Evolutionary conservation across 2,329 filamentous ascomycete genomes (phyloP).

Genomic region (Trichoderma sp.): DNA sequence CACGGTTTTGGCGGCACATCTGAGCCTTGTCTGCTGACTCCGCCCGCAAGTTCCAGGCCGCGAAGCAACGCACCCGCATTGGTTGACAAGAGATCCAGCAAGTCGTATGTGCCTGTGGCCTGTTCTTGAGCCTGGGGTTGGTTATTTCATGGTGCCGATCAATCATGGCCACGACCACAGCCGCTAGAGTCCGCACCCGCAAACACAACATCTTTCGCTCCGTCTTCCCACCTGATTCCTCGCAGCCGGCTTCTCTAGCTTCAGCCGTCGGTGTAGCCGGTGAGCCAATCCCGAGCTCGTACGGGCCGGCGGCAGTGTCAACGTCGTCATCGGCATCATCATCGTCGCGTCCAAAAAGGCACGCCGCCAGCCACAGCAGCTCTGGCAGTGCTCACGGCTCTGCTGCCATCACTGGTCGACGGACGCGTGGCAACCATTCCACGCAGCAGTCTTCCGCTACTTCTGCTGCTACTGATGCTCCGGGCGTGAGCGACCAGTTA

Average conservation of each 20-base stretch:
- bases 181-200: constrained; percentile 49
- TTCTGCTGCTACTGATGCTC: background rate
- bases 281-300: constrained; percentile 49
- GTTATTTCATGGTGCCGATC: constrained; percentile 3
- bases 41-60: constrained; percentile 16
- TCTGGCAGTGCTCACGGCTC: background rate
- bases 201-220: constrained; percentile 56
- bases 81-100: background rate
- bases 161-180: constrained; percentile 37
- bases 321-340: constrained; percentile 31
- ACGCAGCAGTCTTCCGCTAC: constrained; percentile 15
- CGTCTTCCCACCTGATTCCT: constrained; percentile 56
- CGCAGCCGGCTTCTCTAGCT: constrained; percentile 51
- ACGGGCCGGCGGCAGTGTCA: constrained; percentile 28
- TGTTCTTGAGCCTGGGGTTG: background rate
- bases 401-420: constrained; percentile 11
- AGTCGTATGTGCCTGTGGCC: background rate
- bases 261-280: constrained; percentile 45
- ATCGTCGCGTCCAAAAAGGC: constrained; percentile 23
- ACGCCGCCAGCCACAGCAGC: constrained; percentile 26
- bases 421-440: constrained; percentile 20
- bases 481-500: constrained; percentile 50
- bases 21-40: constrained; percentile 21
- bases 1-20: constrained; percentile 2
- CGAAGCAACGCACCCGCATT: background rate